Conservation (phyloP, 2,329 filamentous ascomycete genomes). For the Thielaviopsis populi region DNA sequence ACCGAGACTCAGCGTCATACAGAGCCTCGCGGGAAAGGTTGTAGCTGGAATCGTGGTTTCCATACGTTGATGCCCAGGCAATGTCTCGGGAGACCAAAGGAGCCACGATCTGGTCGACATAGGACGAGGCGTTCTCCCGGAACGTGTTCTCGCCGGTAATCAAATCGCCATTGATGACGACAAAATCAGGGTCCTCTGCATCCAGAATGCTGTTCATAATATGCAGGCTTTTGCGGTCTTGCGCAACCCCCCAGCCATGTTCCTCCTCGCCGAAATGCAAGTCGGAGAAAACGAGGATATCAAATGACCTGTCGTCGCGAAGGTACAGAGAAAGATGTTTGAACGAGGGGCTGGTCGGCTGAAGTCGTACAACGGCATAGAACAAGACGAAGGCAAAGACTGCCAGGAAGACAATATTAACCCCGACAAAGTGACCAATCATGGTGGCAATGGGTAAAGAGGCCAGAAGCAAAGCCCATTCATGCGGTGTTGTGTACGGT, state of each 20-base stretch:
- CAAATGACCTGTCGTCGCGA: constrained; percentile 31
- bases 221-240: constrained; percentile 40
- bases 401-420: constrained; percentile 4
- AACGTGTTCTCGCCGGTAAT: constrained; percentile 52
- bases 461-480: neutral
- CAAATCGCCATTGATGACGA: constrained; percentile 57
- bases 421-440: neutral
- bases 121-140: constrained; percentile 32
- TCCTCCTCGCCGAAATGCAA: constrained; percentile 56
- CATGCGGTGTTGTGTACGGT: too few species aligned
- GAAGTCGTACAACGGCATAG: constrained; percentile 1
- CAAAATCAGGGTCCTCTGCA: constrained; percentile 41
- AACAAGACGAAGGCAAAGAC: constrained; percentile 6
- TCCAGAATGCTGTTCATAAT: constrained; percentile 46
- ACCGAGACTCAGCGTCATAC: constrained; percentile 26
- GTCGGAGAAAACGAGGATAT: constrained; percentile 49
- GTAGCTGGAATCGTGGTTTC: constrained; percentile 51
- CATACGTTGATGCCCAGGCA: constrained; percentile 53
- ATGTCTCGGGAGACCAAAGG: constrained; percentile 41
- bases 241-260: constrained; percentile 32
- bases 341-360: constrained; percentile 7
- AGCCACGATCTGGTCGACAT: constrained; percentile 43
- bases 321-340: neutral
- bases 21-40: constrained; percentile 37
- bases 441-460: neutral